A percentile compares a stretch with the other conserved stretches of the same genome.
These are phyloP conservation scores for Boletus rufocinnamomeus DNA, from an alignment of 768 basidiomycete genomes.

Conservation along the genomic window DNA sequence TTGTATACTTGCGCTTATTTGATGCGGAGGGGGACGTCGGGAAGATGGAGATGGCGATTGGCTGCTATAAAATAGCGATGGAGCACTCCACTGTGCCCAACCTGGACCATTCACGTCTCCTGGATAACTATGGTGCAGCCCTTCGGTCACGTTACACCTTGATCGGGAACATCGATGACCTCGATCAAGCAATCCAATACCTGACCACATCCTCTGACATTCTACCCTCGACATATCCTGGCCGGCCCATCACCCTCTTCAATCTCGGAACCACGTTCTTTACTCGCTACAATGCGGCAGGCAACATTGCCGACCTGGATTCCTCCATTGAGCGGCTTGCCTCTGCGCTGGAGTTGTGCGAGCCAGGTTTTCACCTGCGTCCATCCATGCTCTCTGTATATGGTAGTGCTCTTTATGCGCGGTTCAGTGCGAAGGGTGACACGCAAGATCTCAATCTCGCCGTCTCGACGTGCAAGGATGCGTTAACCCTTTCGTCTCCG, in stretches of 20 bases:
- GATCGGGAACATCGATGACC: conserved; percentile 20
- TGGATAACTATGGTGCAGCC: conserved; percentile 22
- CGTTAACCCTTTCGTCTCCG: conserved; percentile 12
- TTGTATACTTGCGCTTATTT: conserved; percentile 6
- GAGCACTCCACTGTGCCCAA: conserved; percentile 15
- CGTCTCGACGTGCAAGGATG: conserved; percentile 18
- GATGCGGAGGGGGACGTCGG: conserved; percentile 13
- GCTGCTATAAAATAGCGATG: conserved; percentile 18
- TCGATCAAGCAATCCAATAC: conserved; percentile 27
- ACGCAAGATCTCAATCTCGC: conserved; percentile 18
- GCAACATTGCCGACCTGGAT: conserved; percentile 19
- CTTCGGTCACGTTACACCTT: conserved; percentile 21
- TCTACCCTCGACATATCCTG: conserved; percentile 6
- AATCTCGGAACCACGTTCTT: conserved; percentile 11
- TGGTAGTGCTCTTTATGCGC: conserved; percentile 11
- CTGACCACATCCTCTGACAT: conserved; percentile 21
- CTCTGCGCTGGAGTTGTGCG: conserved; percentile 17
- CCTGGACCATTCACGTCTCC: conserved; percentile 19
- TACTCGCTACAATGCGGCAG: conserved; percentile 10
- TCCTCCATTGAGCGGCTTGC: conserved; percentile 17
- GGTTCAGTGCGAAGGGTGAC: conserved; percentile 20
- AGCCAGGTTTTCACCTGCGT: conserved; percentile 7
- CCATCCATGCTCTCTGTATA: conserved; percentile 15
- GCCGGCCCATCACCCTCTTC: conserved; percentile 16
- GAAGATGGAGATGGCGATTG: conserved; percentile 26